Conservation (phyloP, 345 rosid species). For the Euphorbia pulcherrima region DNA sequence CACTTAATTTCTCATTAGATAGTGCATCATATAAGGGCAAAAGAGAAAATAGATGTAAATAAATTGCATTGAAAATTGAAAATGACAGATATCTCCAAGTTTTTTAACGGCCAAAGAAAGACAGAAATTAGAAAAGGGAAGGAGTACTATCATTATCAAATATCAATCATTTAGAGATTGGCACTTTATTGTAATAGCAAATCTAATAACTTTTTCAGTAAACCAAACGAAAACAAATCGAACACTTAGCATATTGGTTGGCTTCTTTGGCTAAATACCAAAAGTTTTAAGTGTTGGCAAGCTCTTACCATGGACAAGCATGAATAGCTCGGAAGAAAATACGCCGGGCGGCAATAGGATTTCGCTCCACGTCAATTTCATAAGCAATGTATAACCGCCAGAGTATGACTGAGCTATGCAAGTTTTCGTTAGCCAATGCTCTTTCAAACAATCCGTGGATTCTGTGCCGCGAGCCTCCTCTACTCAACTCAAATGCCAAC, state of each 20-base stretch:
- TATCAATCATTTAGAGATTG: neutral
- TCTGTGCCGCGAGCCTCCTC: conserved; percentile 63
- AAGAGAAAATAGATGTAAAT: too few species aligned
- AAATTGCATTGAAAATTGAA: too few species aligned
- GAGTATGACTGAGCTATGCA: conserved; percentile 56
- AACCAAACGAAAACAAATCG: neutral
- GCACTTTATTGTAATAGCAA: neutral
- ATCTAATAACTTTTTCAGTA: neutral
- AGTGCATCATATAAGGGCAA: too few species aligned
- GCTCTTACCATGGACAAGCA: conserved; percentile 83
- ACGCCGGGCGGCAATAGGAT: conserved; percentile 66
- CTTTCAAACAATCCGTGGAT: conserved; percentile 84
- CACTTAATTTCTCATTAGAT: too few species aligned
- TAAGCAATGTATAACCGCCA: conserved; percentile 90
- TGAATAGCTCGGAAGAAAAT: conserved; percentile 87
- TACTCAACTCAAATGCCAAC: conserved; percentile 66
- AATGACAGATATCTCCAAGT: too few species aligned
- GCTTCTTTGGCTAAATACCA: neutral
- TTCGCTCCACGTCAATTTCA: conserved; percentile 55
- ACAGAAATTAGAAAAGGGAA: too few species aligned
- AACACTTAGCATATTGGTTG: neutral
- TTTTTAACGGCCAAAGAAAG: too few species aligned
- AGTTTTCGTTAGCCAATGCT: conserved; percentile 60
- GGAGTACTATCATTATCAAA: too few species aligned
- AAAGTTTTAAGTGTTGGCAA: neutral